A percentile compares a stretch with the other conserved stretches of the same genome.
Conservation (phyloP, 768 basidiomycete species). For the Termitomyces sp. region DNA sequence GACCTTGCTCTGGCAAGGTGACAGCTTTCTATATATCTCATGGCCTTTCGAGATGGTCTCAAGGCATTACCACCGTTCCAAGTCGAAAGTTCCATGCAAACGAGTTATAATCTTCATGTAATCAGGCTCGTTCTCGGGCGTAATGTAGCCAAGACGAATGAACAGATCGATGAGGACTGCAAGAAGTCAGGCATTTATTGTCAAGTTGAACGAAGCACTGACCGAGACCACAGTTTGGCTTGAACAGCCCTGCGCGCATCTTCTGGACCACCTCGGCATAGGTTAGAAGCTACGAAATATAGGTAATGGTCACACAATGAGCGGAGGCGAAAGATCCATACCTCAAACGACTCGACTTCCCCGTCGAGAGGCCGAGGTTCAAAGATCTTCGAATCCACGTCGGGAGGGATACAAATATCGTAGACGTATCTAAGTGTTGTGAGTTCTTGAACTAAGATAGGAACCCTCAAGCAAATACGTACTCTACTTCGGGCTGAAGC, state of each 20-base stretch:
- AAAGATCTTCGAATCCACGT: slow-evolving; percentile 45
- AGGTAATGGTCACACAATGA: neutral
- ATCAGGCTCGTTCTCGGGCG: slow-evolving; percentile 84
- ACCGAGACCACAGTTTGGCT: slow-evolving; percentile 91
- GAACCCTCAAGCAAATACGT: slow-evolving; percentile 22
- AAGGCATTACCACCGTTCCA: slow-evolving; percentile 50
- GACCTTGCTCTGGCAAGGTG: too few species aligned
- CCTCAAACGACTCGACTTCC: slow-evolving; percentile 93
- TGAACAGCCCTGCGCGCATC: slow-evolving; percentile 76
- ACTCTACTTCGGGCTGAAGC: slow-evolving; percentile 89
- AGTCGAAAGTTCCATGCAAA: slow-evolving; percentile 71
- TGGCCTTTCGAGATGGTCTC: neutral
- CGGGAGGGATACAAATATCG: slow-evolving; percentile 69
- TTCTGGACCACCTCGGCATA: slow-evolving; percentile 59
- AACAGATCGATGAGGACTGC: slow-evolving; percentile 87
- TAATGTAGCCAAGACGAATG: slow-evolving; percentile 81
- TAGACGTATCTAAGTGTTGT: slow-evolving; percentile 66
- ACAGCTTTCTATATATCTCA: neutral
- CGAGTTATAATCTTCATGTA: slow-evolving; percentile 75
- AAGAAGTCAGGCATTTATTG: neutral
- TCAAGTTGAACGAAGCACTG: slow-evolving; percentile 21
- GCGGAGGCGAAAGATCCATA: slow-evolving; percentile 24
- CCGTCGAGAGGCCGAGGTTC: slow-evolving; percentile 80
- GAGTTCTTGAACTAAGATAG: neutral
- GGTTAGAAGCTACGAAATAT: slow-evolving; percentile 59